These are phyloP conservation scores for Gastrodia elata DNA, from an alignment of 106 monocot species.

Conservation along the genomic window DNA sequence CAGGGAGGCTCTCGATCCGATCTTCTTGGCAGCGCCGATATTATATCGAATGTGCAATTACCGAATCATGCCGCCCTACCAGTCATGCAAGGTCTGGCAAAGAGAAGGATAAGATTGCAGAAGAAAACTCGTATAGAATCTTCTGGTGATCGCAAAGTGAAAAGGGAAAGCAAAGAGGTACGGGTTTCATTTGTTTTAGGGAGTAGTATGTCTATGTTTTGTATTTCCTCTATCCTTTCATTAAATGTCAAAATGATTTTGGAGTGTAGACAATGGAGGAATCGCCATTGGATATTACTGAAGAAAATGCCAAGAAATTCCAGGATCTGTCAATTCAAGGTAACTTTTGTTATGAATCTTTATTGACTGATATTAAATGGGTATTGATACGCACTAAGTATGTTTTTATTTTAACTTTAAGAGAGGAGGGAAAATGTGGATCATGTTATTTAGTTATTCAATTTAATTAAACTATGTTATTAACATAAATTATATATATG, in stretches of 20 bases:
- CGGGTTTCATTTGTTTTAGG: not conserved
- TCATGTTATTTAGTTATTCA: too few relatives aligned
- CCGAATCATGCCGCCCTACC: not conserved
- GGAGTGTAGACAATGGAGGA: not conserved
- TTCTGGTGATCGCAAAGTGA: not conserved
- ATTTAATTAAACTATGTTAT: too few relatives aligned
- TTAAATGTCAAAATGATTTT: conserved; percentile 3
- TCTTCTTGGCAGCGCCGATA: not conserved
- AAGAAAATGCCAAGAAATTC: not conserved
- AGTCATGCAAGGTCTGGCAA: conserved; percentile 1
- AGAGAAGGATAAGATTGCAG: conserved; percentile 9
- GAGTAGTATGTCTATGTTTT: not conserved
- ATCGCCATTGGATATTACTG: not conserved
- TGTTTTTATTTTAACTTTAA: too few relatives aligned
- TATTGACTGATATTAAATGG: too few relatives aligned
- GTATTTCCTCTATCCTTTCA: not conserved
- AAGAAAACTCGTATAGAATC: not conserved
- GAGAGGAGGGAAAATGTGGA: too few relatives aligned
- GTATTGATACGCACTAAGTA: too few relatives aligned
- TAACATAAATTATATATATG: too few relatives aligned
- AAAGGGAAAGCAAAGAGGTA: conserved; percentile 3
- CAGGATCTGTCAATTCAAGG: not conserved
- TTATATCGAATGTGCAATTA: not conserved
- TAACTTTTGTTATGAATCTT: not conserved
- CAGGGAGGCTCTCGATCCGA: not conserved